phyloP scores from a whole-genome alignment of 257 asterid genomes.

The Jacaranda mimosifolia region DNA sequence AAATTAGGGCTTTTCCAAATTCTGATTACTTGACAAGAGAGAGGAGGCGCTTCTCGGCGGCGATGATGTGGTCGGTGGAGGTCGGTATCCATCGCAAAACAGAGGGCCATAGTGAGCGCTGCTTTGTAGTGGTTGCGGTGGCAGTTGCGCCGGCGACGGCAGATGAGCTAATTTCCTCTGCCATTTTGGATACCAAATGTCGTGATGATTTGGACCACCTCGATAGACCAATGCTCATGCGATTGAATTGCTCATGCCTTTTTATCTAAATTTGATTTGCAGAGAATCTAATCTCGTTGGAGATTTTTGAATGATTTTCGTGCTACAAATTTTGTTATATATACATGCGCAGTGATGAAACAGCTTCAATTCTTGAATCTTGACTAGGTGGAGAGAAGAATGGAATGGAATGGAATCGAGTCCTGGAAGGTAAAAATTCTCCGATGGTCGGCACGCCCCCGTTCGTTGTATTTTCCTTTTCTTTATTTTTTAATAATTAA shows the following conservation, averaged over 20 bases:
- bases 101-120: slow-evolving; percentile 71
- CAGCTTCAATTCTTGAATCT: background rate
- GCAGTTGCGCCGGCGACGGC: slow-evolving; percentile 36
- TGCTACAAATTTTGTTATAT: background rate
- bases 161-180: slow-evolving; percentile 64
- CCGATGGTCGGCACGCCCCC: too few species aligned
- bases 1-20: slow-evolving; percentile 27
- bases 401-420: slow-evolving; percentile 8
- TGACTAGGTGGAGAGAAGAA: slow-evolving; percentile 17
- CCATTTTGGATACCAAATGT: slow-evolving; percentile 50
- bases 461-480: background rate
- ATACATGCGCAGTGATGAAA: background rate
- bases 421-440: background rate
- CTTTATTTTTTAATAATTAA: too few species aligned
- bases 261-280: background rate
- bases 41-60: slow-evolving; percentile 89
- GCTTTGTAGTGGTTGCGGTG: slow-evolving; percentile 40
- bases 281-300: background rate
- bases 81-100: slow-evolving; percentile 90
- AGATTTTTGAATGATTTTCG: background rate
- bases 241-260: slow-evolving; percentile 10
- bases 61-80: slow-evolving; percentile 89
- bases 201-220: slow-evolving; percentile 45
- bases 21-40: slow-evolving; percentile 61
- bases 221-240: slow-evolving; percentile 52